Base-by-base conservation (phyloP, 164 flowering plant species). In the Magnolia officinalis region DNA sequence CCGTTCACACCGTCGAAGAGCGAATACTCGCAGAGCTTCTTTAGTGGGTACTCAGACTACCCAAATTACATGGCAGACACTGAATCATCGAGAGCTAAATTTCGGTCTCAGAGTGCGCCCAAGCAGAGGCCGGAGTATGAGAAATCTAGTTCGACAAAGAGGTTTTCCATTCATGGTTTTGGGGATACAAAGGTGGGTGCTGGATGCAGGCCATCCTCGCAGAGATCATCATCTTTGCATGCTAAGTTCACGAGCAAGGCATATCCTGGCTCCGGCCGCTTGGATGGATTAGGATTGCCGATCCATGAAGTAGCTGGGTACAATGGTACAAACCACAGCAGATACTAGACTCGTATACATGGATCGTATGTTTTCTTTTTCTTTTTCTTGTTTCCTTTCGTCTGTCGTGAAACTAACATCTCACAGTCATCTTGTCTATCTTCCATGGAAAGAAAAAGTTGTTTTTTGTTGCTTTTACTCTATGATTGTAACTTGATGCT, bases 51-150 rank as follows among this genome's bases (percentile, higher is more conserved):
- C 75, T 24, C 86, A 0, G 85, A 87, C 66, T 79, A 89, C 78
- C 98, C 97, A 0, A 93, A 80, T 77, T 95, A 90, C 86, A 95
- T 95, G 98, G 79, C 93, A 0, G 87, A 93, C 83, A 93, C 98
- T 0, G 90, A 91, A 78, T 95, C 98, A 8, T 91, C 87, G 1
- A 82, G 85, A 58, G 96, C 97, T 5, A 95, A 90, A 78, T 87
- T 85, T 8, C 81, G 98, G 79, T 93, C 97, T 18, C 94, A 88
- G 45, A 95, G 97, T 69, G 95, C 96, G 1, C 97, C 98, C 4
- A 90, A 88, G 78, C 96, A 89, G 81, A 86, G 98, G 77, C 83
- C 23, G 1, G 89, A 87, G 72, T 79, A 85, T 10, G 92, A 90
- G 74, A 87, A 82, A 58, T 77, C 74, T 63, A 78, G 85, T 76